A percentile compares a stretch with the other conserved stretches of the same genome.
Evolutionary conservation across 2,329 filamentous ascomycete species (phyloP).

Genomic region (Dryadomyces sulphureus): DNA sequence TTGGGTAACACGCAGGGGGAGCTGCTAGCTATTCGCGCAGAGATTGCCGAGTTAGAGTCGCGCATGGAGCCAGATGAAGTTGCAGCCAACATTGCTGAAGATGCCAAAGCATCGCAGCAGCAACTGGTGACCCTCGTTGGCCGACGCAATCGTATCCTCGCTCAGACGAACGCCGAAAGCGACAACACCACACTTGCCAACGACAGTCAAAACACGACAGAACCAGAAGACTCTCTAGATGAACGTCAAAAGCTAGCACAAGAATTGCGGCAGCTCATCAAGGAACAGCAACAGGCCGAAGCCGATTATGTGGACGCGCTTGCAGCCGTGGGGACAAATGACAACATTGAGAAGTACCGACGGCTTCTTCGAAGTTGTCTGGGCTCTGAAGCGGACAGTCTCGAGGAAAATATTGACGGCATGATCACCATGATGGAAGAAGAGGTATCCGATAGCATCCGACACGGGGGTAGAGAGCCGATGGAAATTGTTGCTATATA

Average conservation of each 20-base stretch:
- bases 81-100: conserved; percentile 32
- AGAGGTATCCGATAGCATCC: conserved; percentile 30
- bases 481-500: conserved; percentile 9
- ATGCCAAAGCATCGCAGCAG: conserved; percentile 30
- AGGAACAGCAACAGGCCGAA: conserved; percentile 48
- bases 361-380: conserved; percentile 54
- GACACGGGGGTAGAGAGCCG: conserved; percentile 4
- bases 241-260: conserved; percentile 43
- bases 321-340: conserved; percentile 53
- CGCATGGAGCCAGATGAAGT: conserved; percentile 40
- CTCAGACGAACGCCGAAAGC: conserved; percentile 36
- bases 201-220: conserved; percentile 22
- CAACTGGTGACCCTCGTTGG: conserved; percentile 20
- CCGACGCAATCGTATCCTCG: conserved; percentile 36
- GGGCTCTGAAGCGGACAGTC: conserved; percentile 51
- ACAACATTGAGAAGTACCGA: conserved; percentile 61
- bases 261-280: conserved; percentile 39
- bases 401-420: conserved; percentile 49
- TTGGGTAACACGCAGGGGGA: conserved; percentile 55
- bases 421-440: conserved; percentile 50
- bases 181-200: conserved; percentile 32
- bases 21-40: conserved; percentile 42
- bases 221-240: conserved; percentile 21
- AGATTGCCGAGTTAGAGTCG: conserved; percentile 41
- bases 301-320: conserved; percentile 54